Conservation (phyloP, 2,329 filamentous ascomycete genomes). For the Fusarium setosum region DNA sequence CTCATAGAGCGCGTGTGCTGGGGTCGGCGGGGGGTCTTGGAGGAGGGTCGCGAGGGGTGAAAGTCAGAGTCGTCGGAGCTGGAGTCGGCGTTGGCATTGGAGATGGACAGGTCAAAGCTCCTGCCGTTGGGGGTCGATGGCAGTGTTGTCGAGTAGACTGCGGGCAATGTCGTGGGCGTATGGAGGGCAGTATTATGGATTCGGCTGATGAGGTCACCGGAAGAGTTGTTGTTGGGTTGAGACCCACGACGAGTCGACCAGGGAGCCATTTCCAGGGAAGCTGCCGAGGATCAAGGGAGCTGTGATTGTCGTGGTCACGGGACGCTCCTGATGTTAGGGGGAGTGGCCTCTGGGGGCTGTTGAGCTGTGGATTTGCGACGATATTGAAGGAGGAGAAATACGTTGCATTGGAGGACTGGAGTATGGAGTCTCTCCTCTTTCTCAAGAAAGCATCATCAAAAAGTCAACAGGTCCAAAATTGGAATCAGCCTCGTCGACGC, state of each 20-base stretch:
- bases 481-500: slow-evolving; percentile 11
- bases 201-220: slow-evolving; percentile 49
- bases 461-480: slow-evolving; percentile 22
- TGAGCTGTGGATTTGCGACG: not conserved
- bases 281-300: slow-evolving; percentile 27
- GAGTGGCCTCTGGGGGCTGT: not conserved
- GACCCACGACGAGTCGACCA: slow-evolving; percentile 45
- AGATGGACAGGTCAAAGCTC: slow-evolving; percentile 43
- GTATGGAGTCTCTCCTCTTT: not conserved
- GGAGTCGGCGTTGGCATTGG: slow-evolving; percentile 49
- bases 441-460: slow-evolving; percentile 26
- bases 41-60: slow-evolving; percentile 42
- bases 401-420: not conserved
- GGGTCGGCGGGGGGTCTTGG: slow-evolving; percentile 34
- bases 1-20: slow-evolving; percentile 72
- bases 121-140: slow-evolving; percentile 18
- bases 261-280: slow-evolving; percentile 47
- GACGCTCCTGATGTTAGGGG: slow-evolving; percentile 3
- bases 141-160: slow-evolving; percentile 25
- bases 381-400: slow-evolving; percentile 1
- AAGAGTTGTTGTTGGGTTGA: slow-evolving; percentile 42
- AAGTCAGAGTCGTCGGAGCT: slow-evolving; percentile 59
- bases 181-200: slow-evolving; percentile 51
- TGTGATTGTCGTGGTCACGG: slow-evolving; percentile 15
- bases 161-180: slow-evolving; percentile 45